Evolutionary conservation across 2,329 filamentous ascomycete species (phyloP).

Genomic region (Coniella vitis): DNA sequence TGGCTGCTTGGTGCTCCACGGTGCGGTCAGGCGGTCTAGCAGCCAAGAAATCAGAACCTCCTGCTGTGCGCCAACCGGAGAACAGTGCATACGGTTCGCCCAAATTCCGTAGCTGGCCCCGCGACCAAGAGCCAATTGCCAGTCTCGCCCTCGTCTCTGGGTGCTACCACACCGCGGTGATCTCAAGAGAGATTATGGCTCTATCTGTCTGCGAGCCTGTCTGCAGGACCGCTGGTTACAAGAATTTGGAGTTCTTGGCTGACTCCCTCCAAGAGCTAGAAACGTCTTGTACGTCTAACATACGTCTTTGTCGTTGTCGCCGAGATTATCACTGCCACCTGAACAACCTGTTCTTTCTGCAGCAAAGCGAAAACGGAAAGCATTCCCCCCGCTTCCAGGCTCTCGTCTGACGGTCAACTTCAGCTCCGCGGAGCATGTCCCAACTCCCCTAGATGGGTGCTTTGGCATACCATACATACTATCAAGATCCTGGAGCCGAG

Average conservation of each 20-base stretch:
- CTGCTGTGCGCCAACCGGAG: neutral
- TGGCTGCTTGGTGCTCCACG: neutral
- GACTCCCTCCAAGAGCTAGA: no score
- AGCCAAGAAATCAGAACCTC: neutral
- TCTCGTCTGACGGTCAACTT: no score
- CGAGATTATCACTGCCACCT: no score
- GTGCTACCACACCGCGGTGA: neutral
- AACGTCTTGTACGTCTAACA: no score
- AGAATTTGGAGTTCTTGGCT: neutral
- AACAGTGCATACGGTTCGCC: neutral
- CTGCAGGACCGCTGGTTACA: no score
- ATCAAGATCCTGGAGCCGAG: neutral
- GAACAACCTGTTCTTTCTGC: no score
- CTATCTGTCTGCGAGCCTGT: neutral
- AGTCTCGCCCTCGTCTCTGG: neutral
- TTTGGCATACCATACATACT: no score
- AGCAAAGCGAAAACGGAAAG: no score
- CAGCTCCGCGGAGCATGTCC: no score
- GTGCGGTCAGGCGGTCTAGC: neutral
- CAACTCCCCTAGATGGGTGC: no score
- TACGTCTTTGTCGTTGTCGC: no score
- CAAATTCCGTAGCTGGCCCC: neutral
- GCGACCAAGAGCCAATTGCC: neutral
- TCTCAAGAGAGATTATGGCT: neutral
- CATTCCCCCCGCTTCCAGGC: no score